Evolutionary conservation across 2,329 filamentous ascomycete species (phyloP), one percentile per base, ranked within the genome.

Genomic region (Cordyceps fumosorosea): DNA sequence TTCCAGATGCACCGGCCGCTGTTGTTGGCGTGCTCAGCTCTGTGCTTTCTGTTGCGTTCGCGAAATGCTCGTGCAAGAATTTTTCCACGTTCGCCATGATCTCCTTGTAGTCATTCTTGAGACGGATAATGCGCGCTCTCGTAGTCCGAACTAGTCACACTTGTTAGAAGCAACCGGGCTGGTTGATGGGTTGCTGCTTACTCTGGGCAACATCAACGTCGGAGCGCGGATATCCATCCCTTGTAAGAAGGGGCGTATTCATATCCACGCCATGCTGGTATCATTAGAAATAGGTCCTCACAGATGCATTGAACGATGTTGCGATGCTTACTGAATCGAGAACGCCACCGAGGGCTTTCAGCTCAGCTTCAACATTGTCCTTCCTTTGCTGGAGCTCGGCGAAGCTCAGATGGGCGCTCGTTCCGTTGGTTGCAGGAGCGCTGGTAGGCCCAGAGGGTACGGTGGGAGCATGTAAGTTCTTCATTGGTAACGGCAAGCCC

Each of bases 191-290:
- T 57, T 57, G 34, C 18, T 40, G 61, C 81, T 67, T 85, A 95
- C 91, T 95, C 77, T 97, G 93, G 29, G 95, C 89, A 65, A 99
- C 89, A 74, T 99, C 95, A 66, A 99, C 88, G 75, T 99, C 95
- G 69, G 90, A 88, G 72, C 95, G 85, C 37, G 95, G 95, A 73
- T 91, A 99, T 54, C 95, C 95, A 76, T 98, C 95, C 64, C 87
- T 84, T 16, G 93, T 97, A 26, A 91, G 85, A 45, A 99, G 84
- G 63, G 86, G 82, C 8, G 95, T 97, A 69, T 89, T 88, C 95
- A 99, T 99, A 69, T 89, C 88, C 59, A 96, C 93, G 51, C 89
- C 87, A 79, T 98, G 93, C 93, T 97, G 26, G 12, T 7, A 47
- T 16, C 11, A 60, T 75, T 52, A 75, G 71, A 47, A 14, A 56